Evolutionary conservation across 257 asterid genomes (phyloP).

Genomic region (Solanum medicagineum): DNA sequence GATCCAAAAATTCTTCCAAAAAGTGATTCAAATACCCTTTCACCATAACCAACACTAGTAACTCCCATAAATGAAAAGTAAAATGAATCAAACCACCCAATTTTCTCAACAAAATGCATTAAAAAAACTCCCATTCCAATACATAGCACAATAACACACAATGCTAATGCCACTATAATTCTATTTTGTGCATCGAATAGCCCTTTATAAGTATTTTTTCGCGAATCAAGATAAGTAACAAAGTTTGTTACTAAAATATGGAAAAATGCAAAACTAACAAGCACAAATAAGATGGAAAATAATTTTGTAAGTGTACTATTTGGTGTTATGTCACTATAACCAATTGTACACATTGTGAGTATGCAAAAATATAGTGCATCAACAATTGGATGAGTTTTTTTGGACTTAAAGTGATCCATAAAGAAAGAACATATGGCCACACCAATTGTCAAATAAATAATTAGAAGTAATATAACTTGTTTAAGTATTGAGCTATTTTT

Average conservation of each 20-base stretch:
- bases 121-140: conserved; percentile 68
- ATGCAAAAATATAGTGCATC: conserved; percentile 87
- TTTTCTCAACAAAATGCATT: conserved; percentile 69
- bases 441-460: conserved; percentile 57
- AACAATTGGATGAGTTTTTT: conserved; percentile 56
- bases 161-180: conserved; percentile 65
- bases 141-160: conserved; percentile 69
- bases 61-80: conserved; percentile 88
- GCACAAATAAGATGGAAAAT: conserved; percentile 69
- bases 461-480: conserved; percentile 54
- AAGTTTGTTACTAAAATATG: conserved; percentile 65
- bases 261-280: conserved; percentile 71
- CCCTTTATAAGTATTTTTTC: neutral
- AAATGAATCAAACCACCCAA: conserved; percentile 65
- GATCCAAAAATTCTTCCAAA: conserved; percentile 77
- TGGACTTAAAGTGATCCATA: conserved; percentile 42
- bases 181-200: neutral
- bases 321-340: conserved; percentile 92
- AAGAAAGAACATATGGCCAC: conserved; percentile 49
- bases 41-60: conserved; percentile 95
- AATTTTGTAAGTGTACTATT: conserved; percentile 47
- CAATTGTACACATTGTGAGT: conserved; percentile 94
- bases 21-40: conserved; percentile 58
- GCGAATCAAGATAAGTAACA: conserved; percentile 58
- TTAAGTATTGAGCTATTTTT: conserved; percentile 30